Evolutionary conservation across 1,284 basidiomycete genomes (phyloP).

Genomic region (Apiotrichum gracile): DNA sequence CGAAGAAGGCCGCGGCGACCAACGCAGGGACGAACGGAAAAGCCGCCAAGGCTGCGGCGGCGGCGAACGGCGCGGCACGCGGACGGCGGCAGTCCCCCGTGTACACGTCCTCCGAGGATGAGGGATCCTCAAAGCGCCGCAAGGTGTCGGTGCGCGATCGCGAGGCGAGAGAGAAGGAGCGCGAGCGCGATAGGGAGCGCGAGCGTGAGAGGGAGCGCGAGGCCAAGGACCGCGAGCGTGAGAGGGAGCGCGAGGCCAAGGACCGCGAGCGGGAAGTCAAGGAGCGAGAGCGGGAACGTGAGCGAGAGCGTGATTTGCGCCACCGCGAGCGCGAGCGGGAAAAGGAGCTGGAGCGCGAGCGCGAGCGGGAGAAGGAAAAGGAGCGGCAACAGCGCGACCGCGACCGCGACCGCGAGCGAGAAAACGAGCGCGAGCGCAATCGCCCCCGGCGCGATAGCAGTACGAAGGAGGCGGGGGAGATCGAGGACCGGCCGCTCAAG

Average conservation of each 20-base stretch:
- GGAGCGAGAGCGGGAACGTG: not conserved
- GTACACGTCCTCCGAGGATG: conserved; percentile 3
- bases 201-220: not conserved
- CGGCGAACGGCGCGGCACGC: conserved; percentile 1
- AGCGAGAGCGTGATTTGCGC: not conserved
- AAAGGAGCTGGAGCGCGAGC: not conserved
- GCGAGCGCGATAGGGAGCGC: not conserved
- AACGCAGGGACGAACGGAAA: conserved; percentile 12
- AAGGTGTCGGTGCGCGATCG: not conserved
- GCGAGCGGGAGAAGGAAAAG: not conserved
- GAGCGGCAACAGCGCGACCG: not conserved
- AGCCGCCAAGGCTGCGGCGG: not conserved
- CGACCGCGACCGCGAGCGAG: no score
- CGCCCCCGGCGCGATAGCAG: not conserved
- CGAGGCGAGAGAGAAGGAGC: not conserved
- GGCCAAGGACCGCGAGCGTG: not conserved
- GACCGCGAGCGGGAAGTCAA: conserved; percentile 1
- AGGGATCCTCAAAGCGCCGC: not conserved
- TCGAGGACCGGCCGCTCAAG: no score
- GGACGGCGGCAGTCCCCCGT: not conserved
- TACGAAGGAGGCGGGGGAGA: no score
- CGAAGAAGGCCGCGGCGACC: not conserved
- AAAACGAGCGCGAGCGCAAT: not conserved
- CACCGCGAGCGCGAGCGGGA: not conserved
- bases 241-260: conserved; percentile 2